phyloP scores from a whole-genome alignment of 768 basidiomycete genomes.

The Tulasnella sp. region DNA sequence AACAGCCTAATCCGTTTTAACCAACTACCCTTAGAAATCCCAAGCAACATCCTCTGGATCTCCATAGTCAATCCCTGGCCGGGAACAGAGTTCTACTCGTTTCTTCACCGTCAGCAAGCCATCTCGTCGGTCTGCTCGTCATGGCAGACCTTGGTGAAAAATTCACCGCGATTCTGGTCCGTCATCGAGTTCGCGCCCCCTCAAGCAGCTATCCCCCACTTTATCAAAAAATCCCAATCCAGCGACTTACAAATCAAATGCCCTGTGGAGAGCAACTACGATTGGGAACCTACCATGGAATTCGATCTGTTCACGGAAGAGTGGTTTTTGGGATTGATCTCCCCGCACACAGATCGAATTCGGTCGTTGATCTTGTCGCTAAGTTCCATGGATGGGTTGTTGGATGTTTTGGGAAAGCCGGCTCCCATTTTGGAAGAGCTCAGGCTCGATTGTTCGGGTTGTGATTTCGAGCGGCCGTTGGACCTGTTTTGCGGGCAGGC shows the following conservation, averaged over 20 bases:
- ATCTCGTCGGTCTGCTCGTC: background rate
- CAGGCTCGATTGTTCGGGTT: background rate
- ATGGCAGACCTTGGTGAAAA: background rate
- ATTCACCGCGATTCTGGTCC: background rate
- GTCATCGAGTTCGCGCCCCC: background rate
- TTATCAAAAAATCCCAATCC: background rate
- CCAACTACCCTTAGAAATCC: background rate
- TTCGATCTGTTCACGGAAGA: background rate
- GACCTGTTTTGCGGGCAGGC: constrained; percentile 2
- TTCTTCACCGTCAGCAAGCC: background rate
- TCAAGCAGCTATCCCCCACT: background rate
- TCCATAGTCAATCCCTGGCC: background rate
- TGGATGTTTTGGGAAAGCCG: background rate
- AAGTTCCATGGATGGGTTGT: background rate
- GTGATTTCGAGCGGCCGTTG: background rate
- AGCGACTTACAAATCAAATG: background rate
- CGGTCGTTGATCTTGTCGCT: background rate
- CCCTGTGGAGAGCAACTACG: background rate
- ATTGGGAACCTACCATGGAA: background rate
- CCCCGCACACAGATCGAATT: background rate
- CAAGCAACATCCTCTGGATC: background rate
- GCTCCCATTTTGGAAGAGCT: background rate
- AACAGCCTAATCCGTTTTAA: background rate
- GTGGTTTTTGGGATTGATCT: background rate
- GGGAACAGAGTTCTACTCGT: background rate